Conservation (phyloP, 1,139 yeast species). For the Geotrichum carabidarum region DNA sequence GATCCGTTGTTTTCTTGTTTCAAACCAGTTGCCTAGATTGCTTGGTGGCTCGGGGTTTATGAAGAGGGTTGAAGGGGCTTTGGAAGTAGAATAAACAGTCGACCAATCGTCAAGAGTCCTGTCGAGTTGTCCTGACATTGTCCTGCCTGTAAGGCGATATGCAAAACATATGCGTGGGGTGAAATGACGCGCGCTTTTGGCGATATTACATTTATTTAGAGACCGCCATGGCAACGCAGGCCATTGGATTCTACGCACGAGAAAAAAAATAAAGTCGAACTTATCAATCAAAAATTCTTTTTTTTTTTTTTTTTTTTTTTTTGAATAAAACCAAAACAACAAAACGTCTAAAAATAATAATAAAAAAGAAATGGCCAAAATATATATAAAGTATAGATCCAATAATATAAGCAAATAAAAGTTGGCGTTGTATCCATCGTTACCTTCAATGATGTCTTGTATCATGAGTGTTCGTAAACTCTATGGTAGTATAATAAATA, state of each 20-base stretch:
- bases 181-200: neutral
- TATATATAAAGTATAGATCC: neutral
- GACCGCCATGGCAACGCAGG: neutral
- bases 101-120: too few relatives aligned
- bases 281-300: neutral
- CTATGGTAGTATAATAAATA: slow-evolving; percentile 5
- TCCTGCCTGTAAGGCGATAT: too few relatives aligned
- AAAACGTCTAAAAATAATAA: neutral
- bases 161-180: too few relatives aligned
- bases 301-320: neutral
- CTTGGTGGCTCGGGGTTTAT: too few relatives aligned
- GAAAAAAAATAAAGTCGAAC: too few relatives aligned
- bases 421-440: neutral
- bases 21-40: too few relatives aligned
- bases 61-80: too few relatives aligned
- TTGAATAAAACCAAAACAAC: neutral
- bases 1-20: too few relatives aligned
- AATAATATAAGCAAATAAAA: neutral
- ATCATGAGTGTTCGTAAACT: slow-evolving; percentile 9
- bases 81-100: neutral
- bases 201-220: neutral
- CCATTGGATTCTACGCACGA: neutral
- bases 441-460: neutral
- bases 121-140: too few relatives aligned
- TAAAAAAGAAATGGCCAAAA: neutral